Evolutionary conservation across 2,329 filamentous ascomycete species (phyloP), one percentile per base, ranked within the genome.

Genomic region (Nemania sp.): DNA sequence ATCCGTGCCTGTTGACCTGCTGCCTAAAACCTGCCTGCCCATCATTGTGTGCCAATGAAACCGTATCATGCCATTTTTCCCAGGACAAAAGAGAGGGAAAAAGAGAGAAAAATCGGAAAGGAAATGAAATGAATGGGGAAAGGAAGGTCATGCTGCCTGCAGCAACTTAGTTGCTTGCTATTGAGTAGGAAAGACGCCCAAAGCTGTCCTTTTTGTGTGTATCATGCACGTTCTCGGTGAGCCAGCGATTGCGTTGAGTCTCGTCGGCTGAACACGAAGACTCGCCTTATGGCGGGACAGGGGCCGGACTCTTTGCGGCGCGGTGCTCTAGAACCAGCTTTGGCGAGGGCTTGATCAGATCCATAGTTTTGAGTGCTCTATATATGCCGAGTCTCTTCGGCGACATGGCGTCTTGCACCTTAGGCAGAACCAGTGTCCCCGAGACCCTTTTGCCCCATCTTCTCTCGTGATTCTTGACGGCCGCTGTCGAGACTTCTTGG

Each of bases 301-400:
- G 19, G 19, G 26, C 34, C 4, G 24, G 22, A 23, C 17, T 17
- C 6, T 19, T 28, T 11, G 23, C 23, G 40, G 40, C 34, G 2
- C 48, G 52, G 15, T 37, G 52, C n/a, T 60, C 58, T 11, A 61
- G 23, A 7, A 56, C 37, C 1, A 62, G 42, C 42, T 40, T 57
- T n/a, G 61, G 61, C n/a, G 59, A 60, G 17, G 61, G 61, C 23
- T 17, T 54, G 19, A 62, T 52, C 30, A 60, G 28, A 37, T 62
- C 61, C 12, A 36, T 52, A 2, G 48, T 60, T 31, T 51, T 46
- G 4, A 62, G 47, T 8, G 39, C 48, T 24, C 44, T 61, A 33
- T 58, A 62, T 9, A 54, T 41, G 8, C 49, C 39, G 3, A 34
- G 34, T 33, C 41, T 59, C 17, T 44, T 56, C 2, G 61, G 61